These are phyloP conservation scores for Candida yuanshanica DNA, from an alignment of 805 yeast genomes.

Conservation along the genomic window DNA sequence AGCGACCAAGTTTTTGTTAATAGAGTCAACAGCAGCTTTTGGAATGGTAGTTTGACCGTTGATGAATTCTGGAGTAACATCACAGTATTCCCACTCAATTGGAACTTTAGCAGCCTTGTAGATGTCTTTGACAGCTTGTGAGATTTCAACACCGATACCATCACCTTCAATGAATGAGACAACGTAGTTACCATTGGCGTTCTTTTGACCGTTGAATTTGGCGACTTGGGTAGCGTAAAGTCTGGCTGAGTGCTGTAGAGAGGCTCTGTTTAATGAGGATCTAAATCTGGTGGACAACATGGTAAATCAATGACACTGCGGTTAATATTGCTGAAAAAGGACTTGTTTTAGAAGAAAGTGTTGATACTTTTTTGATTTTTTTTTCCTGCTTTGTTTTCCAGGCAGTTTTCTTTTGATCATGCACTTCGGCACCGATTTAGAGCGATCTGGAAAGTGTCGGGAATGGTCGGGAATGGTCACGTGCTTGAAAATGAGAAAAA, in stretches of 20 bases:
- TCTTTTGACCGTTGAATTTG: slow-evolving; percentile 59
- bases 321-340: not conserved
- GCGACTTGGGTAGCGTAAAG: slow-evolving; percentile 45
- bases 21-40: slow-evolving; percentile 83
- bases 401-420: not conserved
- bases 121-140: slow-evolving; percentile 88
- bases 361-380: slow-evolving; percentile 1
- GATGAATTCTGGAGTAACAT: slow-evolving; percentile 87
- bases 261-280: slow-evolving; percentile 20
- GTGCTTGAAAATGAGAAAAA: not conserved
- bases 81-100: slow-evolving; percentile 94
- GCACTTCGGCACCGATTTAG: slow-evolving; percentile 7
- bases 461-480: slow-evolving; percentile 3
- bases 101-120: slow-evolving; percentile 94
- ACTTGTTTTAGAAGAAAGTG: not conserved
- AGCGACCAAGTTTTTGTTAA: slow-evolving; percentile 90
- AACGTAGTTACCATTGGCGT: slow-evolving; percentile 77
- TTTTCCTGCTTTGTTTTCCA: slow-evolving; percentile 1
- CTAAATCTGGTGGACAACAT: slow-evolving; percentile 89
- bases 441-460: not conserved
- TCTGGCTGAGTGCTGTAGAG: slow-evolving; percentile 13
- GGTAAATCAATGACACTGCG: slow-evolving; percentile 35
- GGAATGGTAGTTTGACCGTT: slow-evolving; percentile 94
- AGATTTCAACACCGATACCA: slow-evolving; percentile 95
- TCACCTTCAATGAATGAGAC: slow-evolving; percentile 98